A percentile compares a stretch with the other conserved stretches of the same genome.
phyloP scores from a whole-genome alignment of 148 eudicot species.

The Rhododendron kiyosumense region DNA sequence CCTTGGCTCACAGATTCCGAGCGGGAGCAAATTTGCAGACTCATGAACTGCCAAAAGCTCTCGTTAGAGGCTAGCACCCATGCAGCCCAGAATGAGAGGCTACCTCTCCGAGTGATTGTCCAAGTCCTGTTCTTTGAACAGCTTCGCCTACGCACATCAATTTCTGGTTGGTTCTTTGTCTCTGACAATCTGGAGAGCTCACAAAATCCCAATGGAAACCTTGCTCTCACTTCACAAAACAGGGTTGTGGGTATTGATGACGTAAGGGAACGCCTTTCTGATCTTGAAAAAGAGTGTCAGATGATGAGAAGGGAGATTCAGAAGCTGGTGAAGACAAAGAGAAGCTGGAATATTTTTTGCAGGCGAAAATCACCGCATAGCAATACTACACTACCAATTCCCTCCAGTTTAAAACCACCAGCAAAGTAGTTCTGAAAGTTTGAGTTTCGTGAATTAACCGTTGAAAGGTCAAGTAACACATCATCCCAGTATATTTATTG shows the following conservation, averaged over 20 bases:
- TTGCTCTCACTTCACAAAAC: conserved; percentile 17
- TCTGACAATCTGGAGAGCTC: conserved; percentile 52
- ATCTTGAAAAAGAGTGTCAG: conserved; percentile 61
- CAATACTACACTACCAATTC: conserved; percentile 21
- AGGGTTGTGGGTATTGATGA: conserved; percentile 33
- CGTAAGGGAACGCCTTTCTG: conserved; percentile 53
- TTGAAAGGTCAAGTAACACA: conserved; percentile 13
- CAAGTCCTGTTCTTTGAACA: conserved; percentile 81
- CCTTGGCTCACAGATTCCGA: conserved; percentile 67
- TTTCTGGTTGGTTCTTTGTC: conserved; percentile 71
- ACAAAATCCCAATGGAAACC: conserved; percentile 29
- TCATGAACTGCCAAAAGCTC: conserved; percentile 75
- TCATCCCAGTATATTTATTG: background rate
- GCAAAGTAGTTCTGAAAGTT: conserved; percentile 1
- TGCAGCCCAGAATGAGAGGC: conserved; percentile 74
- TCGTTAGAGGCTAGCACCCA: conserved; percentile 76
- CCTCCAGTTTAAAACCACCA: conserved; percentile 8
- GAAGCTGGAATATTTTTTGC: conserved; percentile 53
- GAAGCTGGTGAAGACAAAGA: conserved; percentile 48
- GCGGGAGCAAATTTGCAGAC: conserved; percentile 65
- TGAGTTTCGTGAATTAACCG: background rate
- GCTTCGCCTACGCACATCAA: conserved; percentile 58
- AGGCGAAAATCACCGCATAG: conserved; percentile 26
- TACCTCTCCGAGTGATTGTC: conserved; percentile 67
- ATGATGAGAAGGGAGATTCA: conserved; percentile 54